Percentiles rank a stretch among this genome's conserved stretches.
phyloP scores from a whole-genome alignment of 139 green algal genomes.

The Chlorella ohadii region DNA sequence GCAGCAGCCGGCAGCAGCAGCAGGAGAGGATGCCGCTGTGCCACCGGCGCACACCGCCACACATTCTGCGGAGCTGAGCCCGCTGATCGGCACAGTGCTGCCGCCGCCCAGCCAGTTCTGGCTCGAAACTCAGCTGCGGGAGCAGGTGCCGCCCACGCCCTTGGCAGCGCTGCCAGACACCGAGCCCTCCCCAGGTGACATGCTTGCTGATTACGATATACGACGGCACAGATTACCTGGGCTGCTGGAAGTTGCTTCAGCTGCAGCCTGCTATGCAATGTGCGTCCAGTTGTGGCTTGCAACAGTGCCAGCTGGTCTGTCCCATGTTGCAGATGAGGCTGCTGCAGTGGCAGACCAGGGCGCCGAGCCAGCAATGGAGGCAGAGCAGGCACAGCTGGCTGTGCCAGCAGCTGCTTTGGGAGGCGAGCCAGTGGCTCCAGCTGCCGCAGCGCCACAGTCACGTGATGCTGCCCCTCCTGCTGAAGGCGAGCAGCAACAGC shows the following conservation, averaged over 20 bases:
- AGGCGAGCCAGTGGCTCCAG: not conserved
- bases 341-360: not conserved
- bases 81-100: not conserved
- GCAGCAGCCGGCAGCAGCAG: not conserved
- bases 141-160: constrained; percentile 18
- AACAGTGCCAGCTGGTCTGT: not conserved
- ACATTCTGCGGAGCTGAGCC: not conserved
- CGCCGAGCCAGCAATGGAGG: not conserved
- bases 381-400: not conserved
- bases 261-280: too few relatives aligned
- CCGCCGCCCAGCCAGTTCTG: constrained; percentile 18
- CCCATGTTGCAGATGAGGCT: not conserved
- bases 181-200: not conserved
- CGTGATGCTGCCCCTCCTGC: not conserved
- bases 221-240: too few relatives aligned
- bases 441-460: not conserved
- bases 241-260: too few relatives aligned
- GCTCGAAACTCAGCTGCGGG: not conserved
- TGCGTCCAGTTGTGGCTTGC: too few relatives aligned
- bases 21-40: too few relatives aligned
- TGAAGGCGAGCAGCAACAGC: not conserved
- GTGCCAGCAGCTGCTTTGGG: too few relatives aligned
- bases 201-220: too few relatives aligned
- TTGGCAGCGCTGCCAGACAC: not conserved
- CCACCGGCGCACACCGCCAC: not conserved